Percentiles rank a stretch among this genome's conserved stretches.
phyloP scores from a whole-genome alignment of 1,284 basidiomycete genomes.

The Sporisorium sorghi region DNA sequence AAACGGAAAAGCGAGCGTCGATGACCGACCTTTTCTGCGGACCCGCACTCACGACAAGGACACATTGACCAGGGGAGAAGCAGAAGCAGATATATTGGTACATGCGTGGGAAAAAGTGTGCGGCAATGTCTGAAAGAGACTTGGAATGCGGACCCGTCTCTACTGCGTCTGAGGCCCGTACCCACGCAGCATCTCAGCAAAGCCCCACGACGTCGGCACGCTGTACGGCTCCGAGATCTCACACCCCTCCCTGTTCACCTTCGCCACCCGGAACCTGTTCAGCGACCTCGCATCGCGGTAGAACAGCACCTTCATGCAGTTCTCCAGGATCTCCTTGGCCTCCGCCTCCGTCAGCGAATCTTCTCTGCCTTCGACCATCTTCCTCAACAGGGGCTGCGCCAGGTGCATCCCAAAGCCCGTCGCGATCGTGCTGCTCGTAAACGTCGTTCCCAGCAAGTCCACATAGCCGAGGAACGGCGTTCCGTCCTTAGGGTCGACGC shows the following conservation, averaged over 20 bases:
- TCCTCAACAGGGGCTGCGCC: constrained; percentile 90
- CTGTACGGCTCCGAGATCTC: constrained; percentile 83
- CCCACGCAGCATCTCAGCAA: constrained; percentile 90
- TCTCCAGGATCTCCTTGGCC: constrained; percentile 82
- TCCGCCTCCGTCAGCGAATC: constrained; percentile 81
- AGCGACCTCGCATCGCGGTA: constrained; percentile 96
- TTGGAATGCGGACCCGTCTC: background rate
- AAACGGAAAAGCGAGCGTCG: background rate
- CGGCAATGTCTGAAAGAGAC: background rate
- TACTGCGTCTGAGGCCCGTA: constrained; percentile 69
- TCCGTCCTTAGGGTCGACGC: constrained; percentile 54
- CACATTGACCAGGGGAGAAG: background rate
- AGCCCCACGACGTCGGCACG: constrained; percentile 85
- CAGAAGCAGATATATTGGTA: constrained; percentile 6
- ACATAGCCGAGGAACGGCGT: constrained; percentile 80
- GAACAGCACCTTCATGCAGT: constrained; percentile 92
- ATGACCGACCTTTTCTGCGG: background rate
- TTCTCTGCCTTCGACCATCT: constrained; percentile 85
- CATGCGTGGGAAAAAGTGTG: background rate
- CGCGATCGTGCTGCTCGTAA: constrained; percentile 91
- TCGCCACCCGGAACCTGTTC: constrained; percentile 98
- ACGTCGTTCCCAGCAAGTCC: constrained; percentile 96
- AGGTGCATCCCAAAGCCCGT: constrained; percentile 97
- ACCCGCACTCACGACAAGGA: background rate
- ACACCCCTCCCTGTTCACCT: constrained; percentile 82